These are phyloP conservation scores for Isoetes engelmannii DNA, from an alignment of 83 land plant genomes.

Conservation along the genomic window DNA sequence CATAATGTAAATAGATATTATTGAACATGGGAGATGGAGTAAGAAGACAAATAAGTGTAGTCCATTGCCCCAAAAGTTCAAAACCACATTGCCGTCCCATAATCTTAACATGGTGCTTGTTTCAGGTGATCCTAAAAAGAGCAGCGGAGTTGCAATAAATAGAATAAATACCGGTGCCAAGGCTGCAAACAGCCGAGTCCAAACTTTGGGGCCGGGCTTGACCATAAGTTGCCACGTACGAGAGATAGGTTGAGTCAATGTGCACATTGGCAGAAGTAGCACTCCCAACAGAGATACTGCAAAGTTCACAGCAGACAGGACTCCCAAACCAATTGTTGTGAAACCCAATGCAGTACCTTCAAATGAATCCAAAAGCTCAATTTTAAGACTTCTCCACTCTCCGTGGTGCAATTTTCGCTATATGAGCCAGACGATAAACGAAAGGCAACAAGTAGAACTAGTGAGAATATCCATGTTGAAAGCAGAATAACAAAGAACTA, in stretches of 20 bases:
- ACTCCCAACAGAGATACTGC: slow-evolving; percentile 81
- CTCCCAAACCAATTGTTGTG: slow-evolving; percentile 57
- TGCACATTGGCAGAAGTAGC: slow-evolving; percentile 61
- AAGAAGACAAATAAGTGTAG: slow-evolving; percentile 56
- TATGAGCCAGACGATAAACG: slow-evolving; percentile 30
- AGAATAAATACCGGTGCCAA: slow-evolving; percentile 16
- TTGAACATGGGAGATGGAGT: slow-evolving; percentile 81
- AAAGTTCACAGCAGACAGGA: slow-evolving; percentile 84
- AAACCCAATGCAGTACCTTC: slow-evolving; percentile 63
- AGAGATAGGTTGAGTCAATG: slow-evolving; percentile 47
- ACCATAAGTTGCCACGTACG: slow-evolving; percentile 13
- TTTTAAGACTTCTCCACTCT: too few relatives aligned
- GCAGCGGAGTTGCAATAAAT: slow-evolving; percentile 44
- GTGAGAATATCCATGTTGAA: slow-evolving; percentile 10
- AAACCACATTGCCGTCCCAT: slow-evolving; percentile 58
- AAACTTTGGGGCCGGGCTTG: not conserved
- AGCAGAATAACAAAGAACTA: slow-evolving; percentile 27
- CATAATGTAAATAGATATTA: not conserved
- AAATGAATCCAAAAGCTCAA: slow-evolving; percentile 12
- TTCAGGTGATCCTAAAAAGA: slow-evolving; percentile 24
- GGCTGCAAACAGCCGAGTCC: slow-evolving; percentile 19
- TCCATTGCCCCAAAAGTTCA: slow-evolving; percentile 85
- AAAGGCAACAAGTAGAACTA: not conserved
- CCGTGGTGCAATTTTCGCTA: slow-evolving; percentile 15
- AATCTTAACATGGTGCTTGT: slow-evolving; percentile 36